phyloP scores from a whole-genome alignment of 371 early-diverging fungal species.

The Syncephalis fuscata region DNA sequence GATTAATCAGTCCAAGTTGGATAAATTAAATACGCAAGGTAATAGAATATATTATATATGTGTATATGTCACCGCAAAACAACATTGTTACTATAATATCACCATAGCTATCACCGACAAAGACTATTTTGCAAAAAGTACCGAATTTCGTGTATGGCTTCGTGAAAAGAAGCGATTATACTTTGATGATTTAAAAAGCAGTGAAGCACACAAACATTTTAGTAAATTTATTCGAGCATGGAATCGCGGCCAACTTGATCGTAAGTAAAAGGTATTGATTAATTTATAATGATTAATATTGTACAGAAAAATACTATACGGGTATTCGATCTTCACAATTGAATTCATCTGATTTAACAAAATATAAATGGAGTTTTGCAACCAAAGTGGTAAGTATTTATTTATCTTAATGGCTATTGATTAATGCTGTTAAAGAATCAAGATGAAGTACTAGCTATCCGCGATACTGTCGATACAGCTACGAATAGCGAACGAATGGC shows the following conservation, averaged over 20 bases:
- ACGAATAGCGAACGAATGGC: slow-evolving; percentile 16
- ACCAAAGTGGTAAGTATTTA: slow-evolving; percentile 21
- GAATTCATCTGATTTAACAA: slow-evolving; percentile 35
- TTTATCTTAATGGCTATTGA: too few species aligned
- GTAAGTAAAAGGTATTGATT: slow-evolving; percentile 11
- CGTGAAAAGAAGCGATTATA: slow-evolving; percentile 47
- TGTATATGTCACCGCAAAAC: too few species aligned
- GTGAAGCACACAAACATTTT: slow-evolving; percentile 53
- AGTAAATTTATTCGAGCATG: slow-evolving; percentile 59
- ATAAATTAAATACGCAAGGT: too few species aligned
- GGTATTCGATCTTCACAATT: slow-evolving; percentile 47
- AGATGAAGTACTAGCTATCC: slow-evolving; percentile 30
- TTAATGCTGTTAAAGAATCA: slow-evolving; percentile 14
- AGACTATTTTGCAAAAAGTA: slow-evolving; percentile 56
- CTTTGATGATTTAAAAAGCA: slow-evolving; percentile 51
- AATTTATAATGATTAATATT: not conserved
- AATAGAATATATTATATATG: too few species aligned
- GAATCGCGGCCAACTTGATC: slow-evolving; percentile 44
- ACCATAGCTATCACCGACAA: slow-evolving; percentile 29
- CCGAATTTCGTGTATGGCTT: slow-evolving; percentile 73
- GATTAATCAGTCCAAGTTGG: too few species aligned
- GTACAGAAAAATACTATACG: slow-evolving; percentile 40
- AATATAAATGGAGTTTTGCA: slow-evolving; percentile 64
- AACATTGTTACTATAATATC: not conserved
- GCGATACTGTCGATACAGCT: slow-evolving; percentile 41